A percentile compares a stretch with the other conserved stretches of the same genome.
These are phyloP conservation scores for Leishmania major DNA, from an alignment of 208 protist genomes.

Conservation along the genomic window DNA sequence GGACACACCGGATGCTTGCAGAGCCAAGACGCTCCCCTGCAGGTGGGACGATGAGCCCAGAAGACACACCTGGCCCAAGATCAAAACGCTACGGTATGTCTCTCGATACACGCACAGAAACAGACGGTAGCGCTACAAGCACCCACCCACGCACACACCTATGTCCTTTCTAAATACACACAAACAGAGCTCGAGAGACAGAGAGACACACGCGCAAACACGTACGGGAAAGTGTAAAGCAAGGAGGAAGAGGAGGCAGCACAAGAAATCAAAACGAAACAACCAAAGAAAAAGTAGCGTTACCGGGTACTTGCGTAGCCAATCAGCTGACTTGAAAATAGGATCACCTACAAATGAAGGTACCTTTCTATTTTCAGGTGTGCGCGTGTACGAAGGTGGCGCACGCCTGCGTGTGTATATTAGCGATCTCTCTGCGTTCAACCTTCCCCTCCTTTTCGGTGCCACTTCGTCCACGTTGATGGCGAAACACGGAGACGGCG, in stretches of 20 bases:
- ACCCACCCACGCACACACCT: not conserved
- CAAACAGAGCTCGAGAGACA: not conserved
- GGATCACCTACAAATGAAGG: not conserved
- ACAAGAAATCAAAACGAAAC: too few relatives aligned
- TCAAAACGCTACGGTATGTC: not conserved
- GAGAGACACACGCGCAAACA: not conserved
- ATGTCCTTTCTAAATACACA: not conserved
- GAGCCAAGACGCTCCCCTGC: not conserved
- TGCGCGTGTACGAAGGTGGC: not conserved
- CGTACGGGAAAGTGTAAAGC: not conserved
- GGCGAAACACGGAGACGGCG: not conserved
- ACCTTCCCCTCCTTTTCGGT: not conserved
- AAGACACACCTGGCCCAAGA: not conserved
- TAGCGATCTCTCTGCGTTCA: too few relatives aligned
- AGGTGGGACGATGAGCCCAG: not conserved
- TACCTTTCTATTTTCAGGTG: not conserved
- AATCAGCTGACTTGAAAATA: not conserved
- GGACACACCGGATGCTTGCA: not conserved
- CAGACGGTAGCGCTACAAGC: not conserved
- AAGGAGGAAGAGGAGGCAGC: not conserved
- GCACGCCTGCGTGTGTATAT: not conserved
- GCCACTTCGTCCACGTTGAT: not conserved
- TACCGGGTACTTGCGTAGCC: not conserved
- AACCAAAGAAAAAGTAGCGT: not conserved
- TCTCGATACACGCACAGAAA: not conserved